These are phyloP conservation scores for Phaeosphaeria sp. DNA, from an alignment of 2,329 filamentous ascomycete genomes.

Conservation along the genomic window DNA sequence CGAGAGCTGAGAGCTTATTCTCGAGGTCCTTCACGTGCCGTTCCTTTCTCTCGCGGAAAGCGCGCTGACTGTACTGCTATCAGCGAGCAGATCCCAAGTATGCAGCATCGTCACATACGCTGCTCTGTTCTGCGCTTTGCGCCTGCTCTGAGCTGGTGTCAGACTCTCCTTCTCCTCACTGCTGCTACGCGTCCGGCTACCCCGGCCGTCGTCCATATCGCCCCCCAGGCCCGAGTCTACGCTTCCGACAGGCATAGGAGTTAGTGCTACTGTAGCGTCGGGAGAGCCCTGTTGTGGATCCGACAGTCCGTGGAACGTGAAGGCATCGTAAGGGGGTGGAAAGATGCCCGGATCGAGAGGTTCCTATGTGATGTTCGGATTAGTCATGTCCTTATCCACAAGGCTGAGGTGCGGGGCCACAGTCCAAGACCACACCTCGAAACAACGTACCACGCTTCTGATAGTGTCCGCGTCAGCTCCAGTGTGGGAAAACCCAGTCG, in stretches of 20 bases:
- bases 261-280: slow-evolving; percentile 33
- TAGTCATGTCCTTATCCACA: slow-evolving; percentile 22
- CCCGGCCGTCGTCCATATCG: slow-evolving; percentile 46
- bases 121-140: slow-evolving; percentile 76
- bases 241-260: slow-evolving; percentile 47
- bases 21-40: slow-evolving; percentile 93
- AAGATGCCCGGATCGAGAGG: slow-evolving; percentile 52
- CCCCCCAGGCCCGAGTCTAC: slow-evolving; percentile 52
- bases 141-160: slow-evolving; percentile 59
- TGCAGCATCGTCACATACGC: slow-evolving; percentile 62
- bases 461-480: slow-evolving; percentile 49
- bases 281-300: slow-evolving; percentile 42
- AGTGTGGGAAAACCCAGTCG: slow-evolving; percentile 38
- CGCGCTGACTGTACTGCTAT: slow-evolving; percentile 74
- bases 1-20: slow-evolving; percentile 78
- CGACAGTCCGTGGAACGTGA: slow-evolving; percentile 35
- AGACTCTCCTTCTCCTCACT: slow-evolving; percentile 57
- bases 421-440: slow-evolving; percentile 1
- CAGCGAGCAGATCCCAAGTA: slow-evolving; percentile 7
- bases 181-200: slow-evolving; percentile 48
- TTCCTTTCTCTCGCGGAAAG: slow-evolving; percentile 95
- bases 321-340: slow-evolving; percentile 37
- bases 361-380: slow-evolving; percentile 43
- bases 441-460: slow-evolving; percentile 41
- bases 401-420: slow-evolving; percentile 16